phyloP scores from a whole-genome alignment of 805 yeast genomes.

The Hanseniaspora vineae region DNA sequence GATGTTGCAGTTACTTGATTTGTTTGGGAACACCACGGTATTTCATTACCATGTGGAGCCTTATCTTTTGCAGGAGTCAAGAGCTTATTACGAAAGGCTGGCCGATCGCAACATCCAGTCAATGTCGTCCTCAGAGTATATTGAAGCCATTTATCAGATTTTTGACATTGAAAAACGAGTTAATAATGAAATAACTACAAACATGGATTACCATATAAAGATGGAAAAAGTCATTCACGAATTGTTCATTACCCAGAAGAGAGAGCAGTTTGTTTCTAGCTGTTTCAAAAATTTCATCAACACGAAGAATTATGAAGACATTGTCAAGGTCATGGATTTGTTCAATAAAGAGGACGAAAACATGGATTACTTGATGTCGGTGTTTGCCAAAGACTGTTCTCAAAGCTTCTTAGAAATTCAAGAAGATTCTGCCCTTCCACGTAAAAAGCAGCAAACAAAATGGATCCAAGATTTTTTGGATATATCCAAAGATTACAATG shows the following conservation, averaged over 20 bases:
- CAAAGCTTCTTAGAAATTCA: constrained; percentile 6
- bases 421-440: constrained; percentile 10
- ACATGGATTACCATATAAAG: constrained; percentile 14
- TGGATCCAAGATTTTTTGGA: constrained; percentile 54
- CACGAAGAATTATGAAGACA: background rate
- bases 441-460: constrained; percentile 29
- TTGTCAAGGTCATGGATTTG: constrained; percentile 1
- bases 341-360: constrained; percentile 3
- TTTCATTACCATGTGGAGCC: constrained; percentile 43
- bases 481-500: constrained; percentile 38
- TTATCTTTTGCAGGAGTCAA: constrained; percentile 39
- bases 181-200: constrained; percentile 10
- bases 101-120: constrained; percentile 32
- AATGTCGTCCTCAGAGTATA: constrained; percentile 40
- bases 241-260: constrained; percentile 12
- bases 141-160: constrained; percentile 38
- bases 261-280: background rate
- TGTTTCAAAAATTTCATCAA: constrained; percentile 2
- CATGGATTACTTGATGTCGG: constrained; percentile 3
- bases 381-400: constrained; percentile 6
- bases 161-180: constrained; percentile 46
- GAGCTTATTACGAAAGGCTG: constrained; percentile 37
- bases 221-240: constrained; percentile 11
- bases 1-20: background rate
- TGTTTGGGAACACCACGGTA: background rate